Conservation (phyloP, 164 flowering plant species). For the Chimonanthus praecox region DNA sequence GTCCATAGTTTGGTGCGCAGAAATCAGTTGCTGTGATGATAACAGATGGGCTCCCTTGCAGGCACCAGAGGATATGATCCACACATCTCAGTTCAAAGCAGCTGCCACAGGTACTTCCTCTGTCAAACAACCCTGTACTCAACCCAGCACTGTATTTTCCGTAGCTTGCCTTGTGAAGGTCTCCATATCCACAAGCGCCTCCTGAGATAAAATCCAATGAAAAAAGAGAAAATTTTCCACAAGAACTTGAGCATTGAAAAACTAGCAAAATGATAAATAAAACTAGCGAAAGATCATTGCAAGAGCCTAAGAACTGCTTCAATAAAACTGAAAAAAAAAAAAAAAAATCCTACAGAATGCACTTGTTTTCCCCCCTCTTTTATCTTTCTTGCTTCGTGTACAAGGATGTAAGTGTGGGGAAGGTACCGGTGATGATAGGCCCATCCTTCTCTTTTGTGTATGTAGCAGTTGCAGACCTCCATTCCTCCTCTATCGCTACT, state of each 20-base stretch:
- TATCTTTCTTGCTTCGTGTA: not conserved
- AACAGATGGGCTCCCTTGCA: constrained; percentile 63
- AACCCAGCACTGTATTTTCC: constrained; percentile 59
- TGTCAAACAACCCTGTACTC: constrained; percentile 56
- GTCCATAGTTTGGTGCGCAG: constrained; percentile 77
- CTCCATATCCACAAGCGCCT: constrained; percentile 83
- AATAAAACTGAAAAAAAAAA: no score
- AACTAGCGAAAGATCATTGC: no score
- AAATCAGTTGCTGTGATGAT: constrained; percentile 68
- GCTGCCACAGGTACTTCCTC: constrained; percentile 67
- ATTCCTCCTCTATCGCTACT: constrained; percentile 31
- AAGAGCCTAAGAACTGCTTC: no score
- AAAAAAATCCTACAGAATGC: not conserved
- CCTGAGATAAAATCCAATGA: constrained; percentile 22
- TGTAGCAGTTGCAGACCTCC: constrained; percentile 72
- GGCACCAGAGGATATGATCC: constrained; percentile 65
- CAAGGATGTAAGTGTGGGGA: not conserved
- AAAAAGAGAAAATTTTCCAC: not conserved
- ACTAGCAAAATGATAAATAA: not conserved
- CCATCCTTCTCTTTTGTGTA: constrained; percentile 51
- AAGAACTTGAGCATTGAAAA: not conserved
- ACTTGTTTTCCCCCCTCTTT: not conserved
- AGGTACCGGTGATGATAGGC: constrained; percentile 47
- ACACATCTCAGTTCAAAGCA: constrained; percentile 73
- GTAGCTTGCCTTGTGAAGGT: constrained; percentile 45